Base-by-base conservation (phyloP, 2,329 filamentous ascomycete genomes). In the Mycosphaerella arachidis region DNA sequence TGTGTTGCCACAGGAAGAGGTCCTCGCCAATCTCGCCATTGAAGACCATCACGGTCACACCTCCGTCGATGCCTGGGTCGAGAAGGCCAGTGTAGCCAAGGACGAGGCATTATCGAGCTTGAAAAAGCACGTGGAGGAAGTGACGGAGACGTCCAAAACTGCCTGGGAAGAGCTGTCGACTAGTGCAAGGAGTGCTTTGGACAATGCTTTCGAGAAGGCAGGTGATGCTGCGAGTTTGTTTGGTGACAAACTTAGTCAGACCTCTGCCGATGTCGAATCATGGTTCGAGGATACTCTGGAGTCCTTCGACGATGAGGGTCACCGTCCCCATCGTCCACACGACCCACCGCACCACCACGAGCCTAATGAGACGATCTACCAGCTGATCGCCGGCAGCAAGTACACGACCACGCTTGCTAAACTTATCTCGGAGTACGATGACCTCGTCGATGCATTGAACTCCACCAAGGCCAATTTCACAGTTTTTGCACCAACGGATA, bases 401-500 rank as follows among this genome's bases (percentile, higher is more conserved):
- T 83, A 90, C 75, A 92, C 90, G 1, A 89, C 84, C 53, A 89
- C 87, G 73, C 87, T 96, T 48, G 86, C 88, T 30, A 84, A 88
- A 71, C 78, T 92, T n/a, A 82, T 96, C 66, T 81, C 88, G 62
- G 81, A 91, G 62, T 86, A 89, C 71, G 81, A 86, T 0, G 85
- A 90, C 55, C 78, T 96, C 0, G 86, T 93, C 37, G 74, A 88
- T 56, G 73, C 86, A 3, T 82, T 97, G 30, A 94, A 95, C 76
- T 83, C 84, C 69, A 93, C 90, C 1, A 76, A 83, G 37, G 79
- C 83, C 24, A 92, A 93, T 74, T 85, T 88, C 70, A 96, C 92
- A 0, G 75, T 94, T 54, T 95, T 96, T 69, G 89, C 90, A 1
- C 92, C 92, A 0, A 86, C 84, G 1, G 85, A 96, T 72, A 78